Percentiles rank a stretch among this genome's conserved stretches.
Evolutionary conservation across 352 stramenopile genomes (phyloP).

Genomic region (Pythium brachiatum): DNA sequence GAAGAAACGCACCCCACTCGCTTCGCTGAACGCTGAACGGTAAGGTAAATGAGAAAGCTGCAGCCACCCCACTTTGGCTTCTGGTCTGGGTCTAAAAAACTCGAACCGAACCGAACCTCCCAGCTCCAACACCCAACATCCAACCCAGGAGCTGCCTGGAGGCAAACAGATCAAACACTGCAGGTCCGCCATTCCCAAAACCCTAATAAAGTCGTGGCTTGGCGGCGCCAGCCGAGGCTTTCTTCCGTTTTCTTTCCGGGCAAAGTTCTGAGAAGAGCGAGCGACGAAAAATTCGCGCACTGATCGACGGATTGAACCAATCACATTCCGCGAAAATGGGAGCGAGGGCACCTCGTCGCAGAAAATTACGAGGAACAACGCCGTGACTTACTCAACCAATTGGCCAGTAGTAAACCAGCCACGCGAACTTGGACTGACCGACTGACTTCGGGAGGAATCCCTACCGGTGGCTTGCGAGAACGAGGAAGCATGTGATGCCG

Average conservation of each 20-base stretch:
- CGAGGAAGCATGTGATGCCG: too few relatives aligned
- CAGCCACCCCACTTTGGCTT: not conserved
- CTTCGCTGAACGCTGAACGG: not conserved
- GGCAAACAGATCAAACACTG: not conserved
- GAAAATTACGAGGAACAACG: slow-evolving; percentile 14
- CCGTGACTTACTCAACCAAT: too few relatives aligned
- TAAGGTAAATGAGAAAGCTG: not conserved
- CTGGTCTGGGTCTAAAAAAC: slow-evolving; percentile 1
- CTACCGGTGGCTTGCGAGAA: too few relatives aligned
- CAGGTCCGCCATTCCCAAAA: too few relatives aligned
- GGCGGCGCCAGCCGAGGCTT: slow-evolving; percentile 4
- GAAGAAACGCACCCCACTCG: slow-evolving; percentile 26
- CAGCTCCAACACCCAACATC: slow-evolving; percentile 1
- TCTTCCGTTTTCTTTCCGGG: slow-evolving; percentile 23
- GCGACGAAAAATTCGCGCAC: slow-evolving; percentile 12
- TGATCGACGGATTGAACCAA: slow-evolving; percentile 5
- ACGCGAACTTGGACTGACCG: too few relatives aligned
- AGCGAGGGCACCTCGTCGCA: slow-evolving; percentile 16
- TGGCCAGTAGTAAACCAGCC: too few relatives aligned
- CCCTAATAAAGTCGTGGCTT: slow-evolving; percentile 20
- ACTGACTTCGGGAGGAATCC: too few relatives aligned
- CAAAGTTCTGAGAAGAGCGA: slow-evolving; percentile 28
- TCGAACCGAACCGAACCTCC: slow-evolving; percentile 21
- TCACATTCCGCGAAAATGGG: slow-evolving; percentile 6
- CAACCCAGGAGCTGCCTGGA: not conserved